phyloP scores from a whole-genome alignment of 768 basidiomycete species.

The Gelatoporia subvermispora region DNA sequence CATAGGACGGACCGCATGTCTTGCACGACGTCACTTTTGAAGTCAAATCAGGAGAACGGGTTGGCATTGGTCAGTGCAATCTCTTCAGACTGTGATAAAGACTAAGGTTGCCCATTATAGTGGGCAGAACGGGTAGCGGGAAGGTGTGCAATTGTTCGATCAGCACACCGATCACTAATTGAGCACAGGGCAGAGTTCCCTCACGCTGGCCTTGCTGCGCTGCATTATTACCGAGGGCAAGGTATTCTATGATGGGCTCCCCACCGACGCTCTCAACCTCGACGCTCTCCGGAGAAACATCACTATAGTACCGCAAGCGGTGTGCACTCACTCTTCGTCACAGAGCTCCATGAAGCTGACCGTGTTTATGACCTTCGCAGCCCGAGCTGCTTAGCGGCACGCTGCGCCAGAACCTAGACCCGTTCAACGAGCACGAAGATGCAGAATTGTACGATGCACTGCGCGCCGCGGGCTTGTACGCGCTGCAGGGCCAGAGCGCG shows the following conservation, averaged over 20 bases:
- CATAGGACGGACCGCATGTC: constrained; percentile 47
- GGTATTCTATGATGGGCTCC: constrained; percentile 47
- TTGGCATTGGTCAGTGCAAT: constrained; percentile 43
- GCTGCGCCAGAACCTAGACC: constrained; percentile 55
- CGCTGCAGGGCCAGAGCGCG: constrained; percentile 33
- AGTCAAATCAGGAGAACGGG: constrained; percentile 51
- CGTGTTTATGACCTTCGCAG: constrained; percentile 13
- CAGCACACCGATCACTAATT: neutral
- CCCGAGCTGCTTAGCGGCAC: constrained; percentile 52
- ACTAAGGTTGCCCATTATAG: constrained; percentile 17
- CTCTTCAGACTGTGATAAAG: constrained; percentile 1
- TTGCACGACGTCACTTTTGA: constrained; percentile 47
- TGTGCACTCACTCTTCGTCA: constrained; percentile 22
- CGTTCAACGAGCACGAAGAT: constrained; percentile 52
- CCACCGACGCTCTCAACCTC: constrained; percentile 43
- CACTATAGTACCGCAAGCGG: constrained; percentile 57
- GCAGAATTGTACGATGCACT: constrained; percentile 44
- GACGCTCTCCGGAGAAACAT: constrained; percentile 47
- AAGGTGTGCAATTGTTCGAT: constrained; percentile 26
- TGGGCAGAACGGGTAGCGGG: constrained; percentile 58
- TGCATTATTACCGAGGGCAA: constrained; percentile 51
- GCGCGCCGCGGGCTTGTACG: constrained; percentile 43
- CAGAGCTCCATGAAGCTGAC: constrained; percentile 6
- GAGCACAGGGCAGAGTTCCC: constrained; percentile 40
- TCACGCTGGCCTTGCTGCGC: too few species aligned